A percentile compares a stretch with the other conserved stretches of the same genome.
Evolutionary conservation across 2,329 filamentous ascomycete genomes (phyloP).

Genomic region (Aureobasidium namibiae): DNA sequence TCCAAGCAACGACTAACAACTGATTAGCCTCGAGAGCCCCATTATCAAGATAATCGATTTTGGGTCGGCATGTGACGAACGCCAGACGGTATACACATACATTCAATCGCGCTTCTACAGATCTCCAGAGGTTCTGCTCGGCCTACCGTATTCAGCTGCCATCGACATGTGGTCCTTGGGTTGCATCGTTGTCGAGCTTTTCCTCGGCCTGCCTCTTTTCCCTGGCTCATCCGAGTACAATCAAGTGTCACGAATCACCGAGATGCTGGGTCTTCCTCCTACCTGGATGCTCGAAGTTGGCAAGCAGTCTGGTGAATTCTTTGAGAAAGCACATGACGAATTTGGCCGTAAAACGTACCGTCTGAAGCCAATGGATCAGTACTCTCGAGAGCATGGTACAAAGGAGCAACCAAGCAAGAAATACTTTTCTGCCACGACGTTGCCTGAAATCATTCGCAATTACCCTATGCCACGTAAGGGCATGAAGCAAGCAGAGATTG

Average conservation of each 20-base stretch:
- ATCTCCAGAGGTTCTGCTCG: conserved; percentile 91
- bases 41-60: conserved; percentile 99
- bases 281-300: conserved; percentile 99
- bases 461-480: conserved; percentile 99
- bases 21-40: conserved; percentile 71
- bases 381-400: conserved; percentile 86
- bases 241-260: conserved; percentile 90
- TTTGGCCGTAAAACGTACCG: conserved; percentile 86
- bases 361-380: conserved; percentile 96
- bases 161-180: conserved; percentile 99
- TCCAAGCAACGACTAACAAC: not conserved
- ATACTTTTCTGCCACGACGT: conserved; percentile 89
- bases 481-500: conserved; percentile 96
- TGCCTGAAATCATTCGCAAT: conserved; percentile 94
- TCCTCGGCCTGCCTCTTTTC: conserved; percentile 88
- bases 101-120: conserved; percentile 98
- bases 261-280: conserved; percentile 93
- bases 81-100: conserved; percentile 97
- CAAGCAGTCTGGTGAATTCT: conserved; percentile 95
- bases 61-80: conserved; percentile 93
- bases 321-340: conserved; percentile 86
- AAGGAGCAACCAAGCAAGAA: conserved; percentile 99
- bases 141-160: conserved; percentile 91
- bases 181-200: conserved; percentile 96
- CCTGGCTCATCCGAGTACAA: conserved; percentile 98